These are phyloP conservation scores for Blastosporella zonata DNA, from an alignment of 1,284 basidiomycete genomes.

Conservation along the genomic window DNA sequence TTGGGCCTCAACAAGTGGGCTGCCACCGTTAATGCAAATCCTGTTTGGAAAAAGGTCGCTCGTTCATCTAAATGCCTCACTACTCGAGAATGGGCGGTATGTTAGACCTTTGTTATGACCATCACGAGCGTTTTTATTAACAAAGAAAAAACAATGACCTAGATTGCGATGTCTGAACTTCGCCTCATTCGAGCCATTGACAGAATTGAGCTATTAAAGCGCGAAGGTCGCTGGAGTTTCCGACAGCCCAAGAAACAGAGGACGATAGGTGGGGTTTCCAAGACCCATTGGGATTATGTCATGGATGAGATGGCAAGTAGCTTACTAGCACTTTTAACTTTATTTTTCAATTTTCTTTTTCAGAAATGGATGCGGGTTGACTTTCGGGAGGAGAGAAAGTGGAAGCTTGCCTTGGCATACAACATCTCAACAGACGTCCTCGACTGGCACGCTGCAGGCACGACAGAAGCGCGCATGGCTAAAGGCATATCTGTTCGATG, in stretches of 20 bases:
- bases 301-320: slow-evolving; percentile 90
- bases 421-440: slow-evolving; percentile 82
- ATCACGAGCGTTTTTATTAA: slow-evolving; percentile 2
- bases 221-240: slow-evolving; percentile 85
- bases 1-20: slow-evolving; percentile 73
- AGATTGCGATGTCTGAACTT: slow-evolving; percentile 79
- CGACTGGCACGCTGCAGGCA: slow-evolving; percentile 82
- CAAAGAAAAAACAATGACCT: too few species aligned
- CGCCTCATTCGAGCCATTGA: slow-evolving; percentile 80
- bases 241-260: slow-evolving; percentile 95
- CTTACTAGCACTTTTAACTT: not conserved
- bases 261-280: slow-evolving; percentile 72
- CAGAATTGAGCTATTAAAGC: slow-evolving; percentile 83
- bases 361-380: slow-evolving; percentile 97
- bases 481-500: slow-evolving; percentile 72
- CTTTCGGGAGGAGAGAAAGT: slow-evolving; percentile 90
- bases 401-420: slow-evolving; percentile 88
- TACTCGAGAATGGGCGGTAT: slow-evolving; percentile 76
- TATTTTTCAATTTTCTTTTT: slow-evolving; percentile 5
- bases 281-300: slow-evolving; percentile 95
- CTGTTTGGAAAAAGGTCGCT: slow-evolving; percentile 64
- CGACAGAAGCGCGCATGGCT: slow-evolving; percentile 59
- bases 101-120: slow-evolving; percentile 24
- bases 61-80: slow-evolving; percentile 72
- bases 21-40: slow-evolving; percentile 67